Evolutionary conservation across 2,329 filamentous ascomycete genomes (phyloP).

Genomic region (Pseudogymnoascus sp.): DNA sequence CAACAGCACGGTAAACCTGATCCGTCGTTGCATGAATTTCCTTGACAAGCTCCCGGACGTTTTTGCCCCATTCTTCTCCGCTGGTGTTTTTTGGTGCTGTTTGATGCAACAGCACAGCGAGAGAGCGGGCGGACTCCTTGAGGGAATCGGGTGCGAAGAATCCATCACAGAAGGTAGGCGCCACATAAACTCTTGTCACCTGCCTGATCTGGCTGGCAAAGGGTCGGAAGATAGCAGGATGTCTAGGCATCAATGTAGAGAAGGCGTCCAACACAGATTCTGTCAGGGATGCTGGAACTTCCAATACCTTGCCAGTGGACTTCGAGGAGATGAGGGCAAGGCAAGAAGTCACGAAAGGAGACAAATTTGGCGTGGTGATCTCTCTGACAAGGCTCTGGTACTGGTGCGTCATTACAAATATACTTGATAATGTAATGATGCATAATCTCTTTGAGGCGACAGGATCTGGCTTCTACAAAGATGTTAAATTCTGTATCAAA

Average conservation of each 20-base stretch:
- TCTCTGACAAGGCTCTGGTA: slow-evolving; percentile 80
- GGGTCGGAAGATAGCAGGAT: slow-evolving; percentile 76
- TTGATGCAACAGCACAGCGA: slow-evolving; percentile 67
- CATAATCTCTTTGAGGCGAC: slow-evolving; percentile 67
- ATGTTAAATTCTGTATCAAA: slow-evolving; percentile 13
- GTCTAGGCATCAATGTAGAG: slow-evolving; percentile 64
- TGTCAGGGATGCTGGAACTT: slow-evolving; percentile 44
- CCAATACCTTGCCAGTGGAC: slow-evolving; percentile 32
- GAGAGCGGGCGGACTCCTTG: slow-evolving; percentile 50
- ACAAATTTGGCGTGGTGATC: slow-evolving; percentile 75
- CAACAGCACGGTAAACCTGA: slow-evolving; percentile 67
- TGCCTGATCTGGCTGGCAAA: slow-evolving; percentile 61
- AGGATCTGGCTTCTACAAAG: slow-evolving; percentile 65
- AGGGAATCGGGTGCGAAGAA: slow-evolving; percentile 45
- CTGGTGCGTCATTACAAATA: slow-evolving; percentile 74
- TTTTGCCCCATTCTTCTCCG: slow-evolving; percentile 70
- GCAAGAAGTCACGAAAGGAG: slow-evolving; percentile 65
- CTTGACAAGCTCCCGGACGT: slow-evolving; percentile 53
- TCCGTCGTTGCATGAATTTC: slow-evolving; percentile 66
- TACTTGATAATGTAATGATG: slow-evolving; percentile 70
- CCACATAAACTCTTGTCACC: slow-evolving; percentile 53
- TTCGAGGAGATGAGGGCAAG: slow-evolving; percentile 54
- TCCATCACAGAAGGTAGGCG: slow-evolving; percentile 52
- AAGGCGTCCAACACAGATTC: slow-evolving; percentile 68
- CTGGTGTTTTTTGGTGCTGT: slow-evolving; percentile 74